A percentile compares a stretch with the other conserved stretches of the same genome.
phyloP scores from a whole-genome alignment of 2,329 filamentous ascomycete genomes.

The Torrubiella hemipterigena region DNA sequence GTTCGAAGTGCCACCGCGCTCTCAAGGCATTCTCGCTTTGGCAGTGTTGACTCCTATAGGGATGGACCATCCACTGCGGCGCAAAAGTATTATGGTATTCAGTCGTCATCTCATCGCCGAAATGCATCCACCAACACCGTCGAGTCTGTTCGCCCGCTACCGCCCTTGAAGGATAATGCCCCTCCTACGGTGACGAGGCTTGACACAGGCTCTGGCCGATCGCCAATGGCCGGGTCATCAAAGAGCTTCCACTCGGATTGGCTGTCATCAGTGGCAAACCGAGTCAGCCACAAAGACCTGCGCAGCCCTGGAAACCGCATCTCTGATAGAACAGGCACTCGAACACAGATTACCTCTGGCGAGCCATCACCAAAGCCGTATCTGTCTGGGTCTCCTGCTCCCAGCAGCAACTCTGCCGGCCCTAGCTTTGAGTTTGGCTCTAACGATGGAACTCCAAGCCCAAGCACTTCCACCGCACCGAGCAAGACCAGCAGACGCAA shows the following conservation, averaged over 20 bases:
- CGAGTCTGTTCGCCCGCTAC: slow-evolving; percentile 37
- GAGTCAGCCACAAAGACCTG: slow-evolving; percentile 33
- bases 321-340: slow-evolving; percentile 59
- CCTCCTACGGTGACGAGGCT: slow-evolving; percentile 50
- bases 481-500: slow-evolving; percentile 49
- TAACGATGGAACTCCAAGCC: slow-evolving; percentile 48
- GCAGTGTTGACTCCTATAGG: slow-evolving; percentile 63
- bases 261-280: slow-evolving; percentile 38
- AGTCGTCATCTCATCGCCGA: slow-evolving; percentile 38
- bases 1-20: slow-evolving; percentile 52
- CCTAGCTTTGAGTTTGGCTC: slow-evolving; percentile 72
- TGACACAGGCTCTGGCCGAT: slow-evolving; percentile 27
- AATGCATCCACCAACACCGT: slow-evolving; percentile 48
- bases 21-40: slow-evolving; percentile 65
- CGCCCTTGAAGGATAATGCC: slow-evolving; percentile 39
- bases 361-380: slow-evolving; percentile 41
- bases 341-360: slow-evolving; percentile 18
- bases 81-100: slow-evolving; percentile 58
- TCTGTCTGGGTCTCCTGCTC: slow-evolving; percentile 50
- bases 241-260: slow-evolving; percentile 41
- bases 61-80: slow-evolving; percentile 52
- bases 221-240: slow-evolving; percentile 25
- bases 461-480: slow-evolving; percentile 34
- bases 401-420: slow-evolving; percentile 51
- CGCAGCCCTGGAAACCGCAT: slow-evolving; percentile 64